Conservation (phyloP, 768 basidiomycete species). For the Rubroboletus satanas region DNA sequence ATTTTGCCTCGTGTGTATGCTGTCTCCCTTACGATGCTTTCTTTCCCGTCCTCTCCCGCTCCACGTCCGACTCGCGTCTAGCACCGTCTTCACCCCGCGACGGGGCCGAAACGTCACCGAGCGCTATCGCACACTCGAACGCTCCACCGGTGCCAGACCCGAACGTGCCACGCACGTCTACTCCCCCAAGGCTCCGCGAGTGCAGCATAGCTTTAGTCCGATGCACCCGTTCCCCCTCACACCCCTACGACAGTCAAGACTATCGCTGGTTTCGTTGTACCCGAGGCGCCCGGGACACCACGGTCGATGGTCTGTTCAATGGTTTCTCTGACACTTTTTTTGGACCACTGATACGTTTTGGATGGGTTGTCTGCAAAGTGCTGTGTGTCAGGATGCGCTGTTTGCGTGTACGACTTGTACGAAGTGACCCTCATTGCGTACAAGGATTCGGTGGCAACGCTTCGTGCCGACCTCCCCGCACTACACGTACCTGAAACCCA, state of each 20-base stretch:
- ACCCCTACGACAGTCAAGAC: slow-evolving; percentile 4
- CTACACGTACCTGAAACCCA: slow-evolving; percentile 49
- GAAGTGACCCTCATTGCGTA: slow-evolving; percentile 63
- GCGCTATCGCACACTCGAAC: slow-evolving; percentile 55
- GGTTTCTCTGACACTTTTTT: neutral
- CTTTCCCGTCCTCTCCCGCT: neutral
- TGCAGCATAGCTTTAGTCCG: neutral
- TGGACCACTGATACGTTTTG: slow-evolving; percentile 15
- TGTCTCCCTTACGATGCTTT: slow-evolving; percentile 7
- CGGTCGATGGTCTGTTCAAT: slow-evolving; percentile 44
- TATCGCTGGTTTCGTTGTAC: slow-evolving; percentile 41
- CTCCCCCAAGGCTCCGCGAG: slow-evolving; percentile 12
- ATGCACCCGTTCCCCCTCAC: neutral
- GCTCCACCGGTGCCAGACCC: slow-evolving; percentile 44
- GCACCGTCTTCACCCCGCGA: neutral
- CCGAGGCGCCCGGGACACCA: slow-evolving; percentile 58
- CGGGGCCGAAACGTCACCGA: slow-evolving; percentile 61
- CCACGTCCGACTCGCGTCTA: slow-evolving; percentile 9
- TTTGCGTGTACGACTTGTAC: slow-evolving; percentile 90
- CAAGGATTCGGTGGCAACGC: slow-evolving; percentile 45
- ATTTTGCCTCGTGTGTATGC: too few relatives aligned
- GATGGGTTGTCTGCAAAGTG: slow-evolving; percentile 55
- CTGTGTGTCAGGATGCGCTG: slow-evolving; percentile 91
- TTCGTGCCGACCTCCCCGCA: slow-evolving; percentile 46
- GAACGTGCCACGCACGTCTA: slow-evolving; percentile 31